Percentiles rank a stretch among this genome's conserved stretches.
Evolutionary conservation across 1,139 yeast species (phyloP).

Genomic region (Sporopachydermia cereana): DNA sequence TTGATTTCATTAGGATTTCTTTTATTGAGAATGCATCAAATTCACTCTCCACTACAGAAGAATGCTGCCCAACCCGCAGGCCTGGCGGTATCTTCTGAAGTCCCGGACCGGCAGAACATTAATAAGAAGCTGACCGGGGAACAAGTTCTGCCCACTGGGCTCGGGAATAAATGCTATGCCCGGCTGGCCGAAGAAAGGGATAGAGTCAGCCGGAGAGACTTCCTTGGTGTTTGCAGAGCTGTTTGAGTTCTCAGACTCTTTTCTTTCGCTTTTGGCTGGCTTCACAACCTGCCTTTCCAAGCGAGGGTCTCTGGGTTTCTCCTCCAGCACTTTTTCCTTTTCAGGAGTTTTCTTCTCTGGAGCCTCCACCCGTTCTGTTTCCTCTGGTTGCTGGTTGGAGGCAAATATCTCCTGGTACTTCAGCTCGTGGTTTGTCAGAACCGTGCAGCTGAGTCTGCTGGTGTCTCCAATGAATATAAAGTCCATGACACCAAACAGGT

Average conservation of each 20-base stretch:
- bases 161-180: neutral
- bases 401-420: slow-evolving; percentile 2
- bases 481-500: neutral
- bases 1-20: no score
- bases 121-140: neutral
- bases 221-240: neutral
- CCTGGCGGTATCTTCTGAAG: neutral
- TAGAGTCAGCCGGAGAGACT: no score
- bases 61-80: neutral
- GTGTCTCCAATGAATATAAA: slow-evolving; percentile 1
- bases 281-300: neutral
- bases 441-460: neutral
- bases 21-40: no score
- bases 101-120: neutral
- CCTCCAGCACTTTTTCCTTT: neutral
- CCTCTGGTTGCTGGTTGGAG: neutral
- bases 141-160: neutral
- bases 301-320: neutral
- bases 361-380: neutral
- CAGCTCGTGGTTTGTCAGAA: neutral
- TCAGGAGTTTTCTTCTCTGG: neutral
- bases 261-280: no score
- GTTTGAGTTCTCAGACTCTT: neutral
- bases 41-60: neutral
- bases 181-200: no score